These are phyloP conservation scores for Closterium sp. DNA, from an alignment of 139 green algal genomes.

Conservation along the genomic window DNA sequence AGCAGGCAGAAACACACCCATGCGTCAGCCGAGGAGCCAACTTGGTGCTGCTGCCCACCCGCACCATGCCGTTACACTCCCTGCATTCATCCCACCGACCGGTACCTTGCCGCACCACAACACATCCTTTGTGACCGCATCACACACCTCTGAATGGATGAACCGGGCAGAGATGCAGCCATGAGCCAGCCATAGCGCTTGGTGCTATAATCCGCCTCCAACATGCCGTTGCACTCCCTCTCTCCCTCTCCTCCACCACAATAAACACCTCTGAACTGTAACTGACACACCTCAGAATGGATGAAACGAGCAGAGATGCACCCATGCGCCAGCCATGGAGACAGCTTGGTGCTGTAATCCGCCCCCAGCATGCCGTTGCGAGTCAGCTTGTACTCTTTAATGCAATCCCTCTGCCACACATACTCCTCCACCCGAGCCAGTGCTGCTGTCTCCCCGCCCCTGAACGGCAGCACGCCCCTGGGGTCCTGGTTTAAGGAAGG, in stretches of 20 bases:
- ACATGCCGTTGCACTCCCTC: too few species aligned
- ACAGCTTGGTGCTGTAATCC: too few species aligned
- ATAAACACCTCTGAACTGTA: too few species aligned
- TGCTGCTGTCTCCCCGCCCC: constrained; percentile 83
- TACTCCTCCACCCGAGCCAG: constrained; percentile 68
- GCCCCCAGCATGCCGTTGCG: constrained; percentile 84
- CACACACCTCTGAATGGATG: constrained; percentile 62
- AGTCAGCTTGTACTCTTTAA: constrained; percentile 67
- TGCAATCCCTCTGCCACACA: background rate
- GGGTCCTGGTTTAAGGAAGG: constrained; percentile 36
- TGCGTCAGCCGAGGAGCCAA: constrained; percentile 84
- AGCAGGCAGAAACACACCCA: constrained; percentile 63
- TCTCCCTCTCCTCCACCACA: background rate
- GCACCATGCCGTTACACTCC: constrained; percentile 91
- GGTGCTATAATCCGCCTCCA: constrained; percentile 75
- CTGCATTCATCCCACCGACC: too few species aligned
- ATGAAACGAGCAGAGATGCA: constrained; percentile 83
- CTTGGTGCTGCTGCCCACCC: constrained; percentile 92
- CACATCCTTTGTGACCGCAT: background rate
- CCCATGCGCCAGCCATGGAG: too few species aligned
- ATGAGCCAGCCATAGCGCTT: constrained; percentile 90
- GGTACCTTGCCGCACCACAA: background rate
- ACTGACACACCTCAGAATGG: constrained; percentile 57
- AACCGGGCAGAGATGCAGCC: constrained; percentile 88
- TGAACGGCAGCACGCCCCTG: constrained; percentile 72